Base-by-base conservation (phyloP, 169 alveolate genomes). In the Perkinsus chesapeaki region DNA sequence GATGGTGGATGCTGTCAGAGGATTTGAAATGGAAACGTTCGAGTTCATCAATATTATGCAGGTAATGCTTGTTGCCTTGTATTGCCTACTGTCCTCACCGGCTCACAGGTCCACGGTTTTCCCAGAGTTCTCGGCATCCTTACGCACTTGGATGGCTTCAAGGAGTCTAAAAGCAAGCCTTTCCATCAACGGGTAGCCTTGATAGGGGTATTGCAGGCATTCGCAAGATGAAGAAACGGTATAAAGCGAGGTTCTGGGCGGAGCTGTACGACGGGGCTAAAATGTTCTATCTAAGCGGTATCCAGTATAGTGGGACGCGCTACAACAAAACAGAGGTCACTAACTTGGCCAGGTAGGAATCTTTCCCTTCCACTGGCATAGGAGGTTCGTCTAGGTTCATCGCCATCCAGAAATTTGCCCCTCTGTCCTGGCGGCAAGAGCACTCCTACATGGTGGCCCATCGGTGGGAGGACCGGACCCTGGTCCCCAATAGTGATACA, bases 241-340 rank as follows among this genome's bases (percentile, higher is more conserved):
- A 93, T 91, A 93, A 96, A 39, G 92, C 93, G 0, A 0, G 82
- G 91, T 99, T 99, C 94, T 98, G 99, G 98, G 97, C 99, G 31
- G 99, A 99, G 96, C 98, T 99, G 36, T 98, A 99, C 92, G 99
- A 98, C 95, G 99, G 99, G 39, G 99, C 99, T 10, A 99, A 99
- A 96, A 96, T 99, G 91, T 99, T 99, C 95, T 98, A 98, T 94
- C 95, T 99, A 91, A 98, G 98, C 48, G 99, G 99, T 34, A 95
- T 98, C 92, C 97, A 98, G 96, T 97, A 98, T 95, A 98, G 98
- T 39, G 96, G 96, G 16, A 38, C 39, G 48, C 60, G 96, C 91
- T 99, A 99, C 95, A 97, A 97, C 82, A 98, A 97, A 94, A 97
- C 97, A 48, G 99, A 99, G 93, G 96, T 99, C 27, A 73, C 39